Evolutionary conservation across 108 stramenopile species (phyloP).

Genomic region (Mediolabrus comicus): DNA sequence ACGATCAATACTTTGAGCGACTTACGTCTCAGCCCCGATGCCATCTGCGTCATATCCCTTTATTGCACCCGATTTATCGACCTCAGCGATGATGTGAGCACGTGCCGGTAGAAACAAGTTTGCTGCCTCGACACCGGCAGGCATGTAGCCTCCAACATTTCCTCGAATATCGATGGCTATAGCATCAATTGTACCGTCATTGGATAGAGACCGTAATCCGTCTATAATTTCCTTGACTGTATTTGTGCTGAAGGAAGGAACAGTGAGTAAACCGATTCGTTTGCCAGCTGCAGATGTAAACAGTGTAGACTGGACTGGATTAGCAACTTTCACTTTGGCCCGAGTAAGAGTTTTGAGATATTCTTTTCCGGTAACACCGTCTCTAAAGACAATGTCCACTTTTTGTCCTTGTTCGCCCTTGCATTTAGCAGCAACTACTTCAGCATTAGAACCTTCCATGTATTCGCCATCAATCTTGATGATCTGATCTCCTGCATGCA

Average conservation of each 20-base stretch:
- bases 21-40: slow-evolving; percentile 48
- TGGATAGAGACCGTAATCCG: slow-evolving; percentile 22
- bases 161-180: slow-evolving; percentile 57
- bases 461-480: slow-evolving; percentile 43
- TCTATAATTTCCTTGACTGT: slow-evolving; percentile 42
- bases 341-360: slow-evolving; percentile 21
- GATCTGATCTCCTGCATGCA: slow-evolving; percentile 50
- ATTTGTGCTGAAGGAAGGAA: slow-evolving; percentile 48
- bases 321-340: slow-evolving; percentile 16
- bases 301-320: slow-evolving; percentile 18
- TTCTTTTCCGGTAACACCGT: not conserved
- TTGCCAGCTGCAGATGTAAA: slow-evolving; percentile 25
- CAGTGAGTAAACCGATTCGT: slow-evolving; percentile 43
- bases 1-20: no score
- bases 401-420: slow-evolving; percentile 38
- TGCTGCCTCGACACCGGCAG: slow-evolving; percentile 58
- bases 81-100: slow-evolving; percentile 49
- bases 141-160: slow-evolving; percentile 68
- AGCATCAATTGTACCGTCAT: slow-evolving; percentile 17
- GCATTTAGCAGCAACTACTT: slow-evolving; percentile 58
- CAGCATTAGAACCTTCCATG: slow-evolving; percentile 43
- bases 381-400: slow-evolving; percentile 31
- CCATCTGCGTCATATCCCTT: slow-evolving; percentile 52
- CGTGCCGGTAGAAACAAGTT: slow-evolving; percentile 51
- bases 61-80: slow-evolving; percentile 36